phyloP scores from a whole-genome alignment of 2,329 filamentous ascomycete species.

The Rugonectria rugulosa region DNA sequence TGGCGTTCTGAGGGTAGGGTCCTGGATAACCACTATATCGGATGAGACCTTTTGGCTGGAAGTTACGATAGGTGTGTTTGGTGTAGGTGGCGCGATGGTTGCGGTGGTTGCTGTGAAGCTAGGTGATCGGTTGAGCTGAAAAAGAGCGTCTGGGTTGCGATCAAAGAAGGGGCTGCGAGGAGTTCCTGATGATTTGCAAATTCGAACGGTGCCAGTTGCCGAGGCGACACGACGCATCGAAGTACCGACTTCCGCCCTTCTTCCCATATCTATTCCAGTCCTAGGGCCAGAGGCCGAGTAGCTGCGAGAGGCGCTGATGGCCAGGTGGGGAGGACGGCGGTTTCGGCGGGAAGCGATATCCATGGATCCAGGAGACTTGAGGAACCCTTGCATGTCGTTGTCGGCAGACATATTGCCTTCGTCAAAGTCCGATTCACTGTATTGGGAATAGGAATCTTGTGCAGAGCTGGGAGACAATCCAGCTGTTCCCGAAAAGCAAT shows the following conservation, averaged over 20 bases:
- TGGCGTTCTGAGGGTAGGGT: constrained; percentile 60
- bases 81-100: constrained; percentile 57
- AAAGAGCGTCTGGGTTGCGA: constrained; percentile 53
- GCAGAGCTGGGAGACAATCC: constrained; percentile 28
- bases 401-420: constrained; percentile 26
- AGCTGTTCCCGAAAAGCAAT: constrained; percentile 27
- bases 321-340: constrained; percentile 54
- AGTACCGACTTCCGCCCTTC: constrained; percentile 53
- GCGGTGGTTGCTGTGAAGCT: constrained; percentile 46
- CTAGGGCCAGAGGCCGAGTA: constrained; percentile 53
- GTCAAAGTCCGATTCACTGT: constrained; percentile 26
- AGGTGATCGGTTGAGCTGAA: constrained; percentile 54
- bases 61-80: constrained; percentile 55
- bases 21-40: constrained; percentile 43
- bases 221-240: constrained; percentile 64
- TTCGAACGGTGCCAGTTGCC: constrained; percentile 51
- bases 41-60: constrained; percentile 43
- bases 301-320: constrained; percentile 54
- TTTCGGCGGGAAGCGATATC: constrained; percentile 64
- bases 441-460: constrained; percentile 29
- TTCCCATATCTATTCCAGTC: constrained; percentile 56
- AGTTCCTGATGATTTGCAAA: constrained; percentile 42
- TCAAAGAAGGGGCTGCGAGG: constrained; percentile 52
- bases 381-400: constrained; percentile 29
- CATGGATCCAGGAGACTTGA: constrained; percentile 59